Conservation (phyloP, 2,329 filamentous ascomycete species). For the Alternaria burnsii region DNA sequence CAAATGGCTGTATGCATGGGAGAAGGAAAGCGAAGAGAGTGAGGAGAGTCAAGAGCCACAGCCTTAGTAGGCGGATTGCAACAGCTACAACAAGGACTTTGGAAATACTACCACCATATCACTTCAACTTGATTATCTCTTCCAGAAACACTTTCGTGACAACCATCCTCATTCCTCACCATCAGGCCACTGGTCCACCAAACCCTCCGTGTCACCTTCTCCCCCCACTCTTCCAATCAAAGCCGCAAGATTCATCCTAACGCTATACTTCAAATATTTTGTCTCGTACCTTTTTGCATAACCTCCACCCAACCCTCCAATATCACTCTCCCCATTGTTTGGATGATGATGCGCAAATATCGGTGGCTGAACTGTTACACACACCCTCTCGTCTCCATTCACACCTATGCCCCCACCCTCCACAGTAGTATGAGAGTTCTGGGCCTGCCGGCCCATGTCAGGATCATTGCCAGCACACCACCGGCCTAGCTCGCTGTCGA, state of each 20-base stretch:
- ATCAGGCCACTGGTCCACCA: slow-evolving; percentile 44
- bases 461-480: slow-evolving; percentile 42
- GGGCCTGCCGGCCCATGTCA: slow-evolving; percentile 24
- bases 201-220: slow-evolving; percentile 20
- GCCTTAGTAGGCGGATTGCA: not conserved
- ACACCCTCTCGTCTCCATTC: slow-evolving; percentile 31
- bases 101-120: slow-evolving; percentile 1
- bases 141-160: no score
- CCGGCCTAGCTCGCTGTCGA: slow-evolving; percentile 38
- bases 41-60: not conserved
- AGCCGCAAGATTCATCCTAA: slow-evolving; percentile 43
- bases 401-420: not conserved
- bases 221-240: slow-evolving; percentile 31
- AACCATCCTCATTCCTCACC: slow-evolving; percentile 3
- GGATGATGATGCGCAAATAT: slow-evolving; percentile 46
- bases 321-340: slow-evolving; percentile 41
- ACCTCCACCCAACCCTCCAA: slow-evolving; percentile 41
- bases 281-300: slow-evolving; percentile 44
- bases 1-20: not conserved
- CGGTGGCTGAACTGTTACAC: slow-evolving; percentile 38
- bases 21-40: not conserved
- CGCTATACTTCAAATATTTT: slow-evolving; percentile 43
- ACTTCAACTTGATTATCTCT: not conserved
- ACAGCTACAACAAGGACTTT: not conserved
- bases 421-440: not conserved